Conservation (phyloP, 75 land plant genomes). For the Sequoiadendron giganteum region DNA sequence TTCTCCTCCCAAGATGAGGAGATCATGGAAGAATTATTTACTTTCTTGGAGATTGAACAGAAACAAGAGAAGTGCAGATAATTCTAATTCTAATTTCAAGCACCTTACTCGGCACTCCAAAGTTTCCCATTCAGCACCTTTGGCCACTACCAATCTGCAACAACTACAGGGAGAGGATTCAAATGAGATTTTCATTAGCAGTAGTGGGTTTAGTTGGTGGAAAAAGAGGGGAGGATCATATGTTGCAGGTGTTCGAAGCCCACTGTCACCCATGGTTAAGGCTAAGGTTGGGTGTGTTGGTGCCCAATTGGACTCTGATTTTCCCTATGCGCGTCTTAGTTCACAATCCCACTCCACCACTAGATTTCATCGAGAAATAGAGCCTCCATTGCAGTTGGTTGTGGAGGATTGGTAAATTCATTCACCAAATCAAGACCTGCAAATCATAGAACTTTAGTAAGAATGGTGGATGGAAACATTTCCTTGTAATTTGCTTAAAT, state of each 20-base stretch:
- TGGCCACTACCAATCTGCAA: not conserved
- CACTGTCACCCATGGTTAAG: not conserved
- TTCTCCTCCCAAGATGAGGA: not conserved
- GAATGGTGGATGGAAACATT: too few species aligned
- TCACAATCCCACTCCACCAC: not conserved
- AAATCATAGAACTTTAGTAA: too few species aligned
- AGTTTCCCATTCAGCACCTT: not conserved
- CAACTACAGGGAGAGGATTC: not conserved
- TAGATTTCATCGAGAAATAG: not conserved
- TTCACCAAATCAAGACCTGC: not conserved
- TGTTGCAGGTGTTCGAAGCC: not conserved
- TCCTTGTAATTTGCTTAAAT: too few species aligned
- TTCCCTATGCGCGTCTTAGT: not conserved
- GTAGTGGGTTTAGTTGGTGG: not conserved
- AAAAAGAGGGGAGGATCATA: not conserved
- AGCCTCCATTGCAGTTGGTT: not conserved
- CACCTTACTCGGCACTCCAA: not conserved
- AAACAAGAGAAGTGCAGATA: not conserved
- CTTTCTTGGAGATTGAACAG: not conserved
- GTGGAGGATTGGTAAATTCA: not conserved
- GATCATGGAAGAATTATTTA: not conserved
- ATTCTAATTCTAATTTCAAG: not conserved
- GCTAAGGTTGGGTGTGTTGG: not conserved
- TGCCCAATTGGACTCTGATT: not conserved
- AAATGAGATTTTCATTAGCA: not conserved